Evolutionary conservation across 2,329 filamentous ascomycete genomes (phyloP), one percentile per base, ranked within the genome.

Genomic region (Penicillium concentricum): DNA sequence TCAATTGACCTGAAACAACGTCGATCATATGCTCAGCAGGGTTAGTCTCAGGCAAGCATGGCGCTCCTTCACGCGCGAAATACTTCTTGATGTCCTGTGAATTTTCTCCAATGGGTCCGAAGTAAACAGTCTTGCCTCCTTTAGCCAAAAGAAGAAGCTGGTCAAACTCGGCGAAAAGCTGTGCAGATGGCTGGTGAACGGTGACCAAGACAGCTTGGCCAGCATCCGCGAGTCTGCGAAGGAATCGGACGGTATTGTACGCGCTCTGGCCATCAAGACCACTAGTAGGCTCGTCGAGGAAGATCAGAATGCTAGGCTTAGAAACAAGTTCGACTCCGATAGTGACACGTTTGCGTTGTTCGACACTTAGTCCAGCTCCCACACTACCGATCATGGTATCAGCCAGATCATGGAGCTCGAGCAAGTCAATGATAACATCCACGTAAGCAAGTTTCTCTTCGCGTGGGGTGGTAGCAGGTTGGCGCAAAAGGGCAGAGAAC

Each of bases 271-370:
- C 84, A 66, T 90, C 87, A 0, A 90, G 80, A 54, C 87, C 87
- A 51, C 83, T 86, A 0, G 87, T 90, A 1, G 87, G 87, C 65
- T 90, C 87, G 64, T 90, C 87, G 15, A 90, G 72, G 76, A 90
- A 90, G 35, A 90, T 79, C 0, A 89, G 75, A 1, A 89, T 79
- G 18, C 81, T 83, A 0, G 87, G 87, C 65, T 88, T 85, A 0
- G 87, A 87, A 7, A 86, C 87, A 1, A 90, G 78, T 66, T 90
- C 87, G 4, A 90, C 87, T 54, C 86, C 87, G 54, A 90, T 90
- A 0, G 87, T 90, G 3, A 89, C 76, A 54, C 87, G 79, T 71
- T 90, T 90, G 56, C 84, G 80, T 67, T 89, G 84, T 71, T 89
- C 87, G 3, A 89, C 85, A 3, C 46, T 88, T 69, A 67, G 78